phyloP scores from a whole-genome alignment of 75 land plant species.

The Cupressus sempervirens region DNA sequence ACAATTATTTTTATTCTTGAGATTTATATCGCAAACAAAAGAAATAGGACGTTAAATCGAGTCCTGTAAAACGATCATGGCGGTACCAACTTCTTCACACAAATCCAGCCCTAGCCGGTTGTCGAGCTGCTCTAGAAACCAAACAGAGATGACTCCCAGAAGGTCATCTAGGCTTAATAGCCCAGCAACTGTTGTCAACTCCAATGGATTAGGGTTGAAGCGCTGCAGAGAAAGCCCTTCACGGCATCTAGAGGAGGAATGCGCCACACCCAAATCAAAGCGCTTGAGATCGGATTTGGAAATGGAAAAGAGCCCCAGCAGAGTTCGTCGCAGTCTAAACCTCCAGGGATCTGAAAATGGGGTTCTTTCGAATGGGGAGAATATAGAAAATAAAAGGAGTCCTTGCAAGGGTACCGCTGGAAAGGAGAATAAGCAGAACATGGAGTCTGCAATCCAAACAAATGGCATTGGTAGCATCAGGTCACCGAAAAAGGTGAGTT shows the following conservation, averaged over 20 bases:
- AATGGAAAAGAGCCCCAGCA: constrained; percentile 6
- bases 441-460: neutral
- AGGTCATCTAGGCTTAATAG: neutral
- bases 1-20: neutral
- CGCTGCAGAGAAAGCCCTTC: neutral
- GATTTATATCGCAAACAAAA: neutral
- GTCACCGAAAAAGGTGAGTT: constrained; percentile 6
- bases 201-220: neutral
- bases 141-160: neutral
- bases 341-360: neutral
- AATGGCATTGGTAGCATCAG: constrained; percentile 6
- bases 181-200: neutral
- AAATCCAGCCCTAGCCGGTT: neutral
- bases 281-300: neutral
- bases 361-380: neutral
- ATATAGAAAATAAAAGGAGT: neutral
- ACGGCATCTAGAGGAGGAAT: neutral
- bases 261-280: constrained; percentile 3
- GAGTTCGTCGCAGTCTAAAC: constrained; percentile 6
- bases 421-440: neutral
- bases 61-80: neutral
- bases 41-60: neutral
- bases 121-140: neutral
- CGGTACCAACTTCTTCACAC: neutral
- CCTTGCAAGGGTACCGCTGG: neutral